These are phyloP conservation scores for Oryza coarctata DNA, from an alignment of 176 grass and related monocot species.

Conservation along the genomic window DNA sequence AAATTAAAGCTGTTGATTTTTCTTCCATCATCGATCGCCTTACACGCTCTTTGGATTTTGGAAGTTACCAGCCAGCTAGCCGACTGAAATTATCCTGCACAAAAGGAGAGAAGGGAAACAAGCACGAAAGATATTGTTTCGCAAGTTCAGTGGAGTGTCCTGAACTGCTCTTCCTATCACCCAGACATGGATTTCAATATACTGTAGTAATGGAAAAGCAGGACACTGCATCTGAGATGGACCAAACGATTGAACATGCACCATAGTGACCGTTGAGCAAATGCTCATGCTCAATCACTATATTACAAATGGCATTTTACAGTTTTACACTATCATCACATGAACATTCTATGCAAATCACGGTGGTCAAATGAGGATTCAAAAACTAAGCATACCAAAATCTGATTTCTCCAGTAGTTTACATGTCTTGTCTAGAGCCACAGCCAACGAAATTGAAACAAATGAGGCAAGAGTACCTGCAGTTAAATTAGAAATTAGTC, in stretches of 20 bases:
- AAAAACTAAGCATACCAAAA: constrained; percentile 50
- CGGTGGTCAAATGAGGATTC: neutral
- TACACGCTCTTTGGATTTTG: constrained; percentile 2
- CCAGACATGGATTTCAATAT: neutral
- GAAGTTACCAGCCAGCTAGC: constrained; percentile 11
- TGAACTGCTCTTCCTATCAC: constrained; percentile 8
- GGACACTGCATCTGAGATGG: constrained; percentile 9
- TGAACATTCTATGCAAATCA: constrained; percentile 40
- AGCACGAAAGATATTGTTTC: constrained; percentile 16
- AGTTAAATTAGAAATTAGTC: constrained; percentile 11
- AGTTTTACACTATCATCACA: constrained; percentile 50
- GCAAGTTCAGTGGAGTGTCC: constrained; percentile 4
- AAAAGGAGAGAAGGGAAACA: constrained; percentile 18
- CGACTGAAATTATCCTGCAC: constrained; percentile 41
- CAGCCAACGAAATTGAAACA: constrained; percentile 35
- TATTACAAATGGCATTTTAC: constrained; percentile 39
- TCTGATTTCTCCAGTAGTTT: constrained; percentile 53
- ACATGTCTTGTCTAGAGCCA: constrained; percentile 44
- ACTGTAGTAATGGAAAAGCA: constrained; percentile 24
- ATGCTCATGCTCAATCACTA: constrained; percentile 44
- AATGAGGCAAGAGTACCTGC: constrained; percentile 37
- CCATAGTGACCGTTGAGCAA: constrained; percentile 22
- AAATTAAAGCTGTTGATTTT: neutral
- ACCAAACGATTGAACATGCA: constrained; percentile 14
- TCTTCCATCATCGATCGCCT: constrained; percentile 17